Base-by-base conservation (phyloP, 352 stramenopile species). In the Blastocystis sp. region DNA sequence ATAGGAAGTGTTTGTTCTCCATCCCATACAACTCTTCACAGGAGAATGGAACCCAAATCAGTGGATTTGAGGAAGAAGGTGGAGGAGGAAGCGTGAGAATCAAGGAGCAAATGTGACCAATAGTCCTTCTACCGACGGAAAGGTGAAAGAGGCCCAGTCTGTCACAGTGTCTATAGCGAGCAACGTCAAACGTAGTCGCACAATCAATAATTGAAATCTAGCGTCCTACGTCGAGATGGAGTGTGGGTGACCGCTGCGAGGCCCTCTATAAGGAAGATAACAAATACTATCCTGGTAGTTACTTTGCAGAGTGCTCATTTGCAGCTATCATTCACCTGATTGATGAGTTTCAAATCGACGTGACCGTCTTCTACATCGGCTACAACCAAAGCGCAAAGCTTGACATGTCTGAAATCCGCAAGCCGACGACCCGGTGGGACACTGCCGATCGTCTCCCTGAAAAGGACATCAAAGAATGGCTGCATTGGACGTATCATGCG, bases 281-380 rank as follows among this genome's bases (percentile, higher is more conserved):
- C 48, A 79, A 79, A 61, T 79, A 79, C 56, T 79, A 79, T 34
- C 69, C 69, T 3, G 69, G 69, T 79, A 64, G 1, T 3, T 43
- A 10, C 19, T n/a, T 1, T 38, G 11, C 34, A 19, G 17, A 38
- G 17, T 28, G 11, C 60, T 41, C 56, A 64, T 11, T 2, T 41
- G 11, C 40, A 79, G 69, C 69, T 2, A 79, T 79, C 38, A 43
- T 79, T 61, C 69, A 79, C 69, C 23, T 62, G 56, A 79, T 79
- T 62, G 69, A 79, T 41, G 69, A 79, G 23, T 79, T 79, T 34
- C 69, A 79, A 79, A 79, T 79, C 40, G 69, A 79, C 60, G 69
- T 79, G 1, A 79, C 69, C 19, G 69, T 79, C 19, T 79, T 79
- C n/a, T 79, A 79, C 28, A 79, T 79, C 60, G 69, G 69, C 43